Evolutionary conservation across 805 yeast genomes (phyloP).

Genomic region (Isabelozyma rhagii): DNA sequence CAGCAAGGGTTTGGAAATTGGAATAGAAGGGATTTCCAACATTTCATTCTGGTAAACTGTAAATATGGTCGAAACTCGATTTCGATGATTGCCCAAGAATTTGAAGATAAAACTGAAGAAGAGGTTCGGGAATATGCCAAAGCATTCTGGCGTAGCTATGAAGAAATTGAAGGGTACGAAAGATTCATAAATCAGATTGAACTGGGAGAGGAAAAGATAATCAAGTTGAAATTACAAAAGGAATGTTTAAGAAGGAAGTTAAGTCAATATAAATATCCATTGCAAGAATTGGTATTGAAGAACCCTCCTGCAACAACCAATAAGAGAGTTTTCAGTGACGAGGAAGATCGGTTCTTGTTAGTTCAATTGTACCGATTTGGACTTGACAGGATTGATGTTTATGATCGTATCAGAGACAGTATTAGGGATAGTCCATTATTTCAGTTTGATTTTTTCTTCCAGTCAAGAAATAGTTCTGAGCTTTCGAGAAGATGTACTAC

Average conservation of each 20-base stretch:
- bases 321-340: slow-evolving; percentile 70
- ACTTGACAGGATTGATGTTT: slow-evolving; percentile 70
- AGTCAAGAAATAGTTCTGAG: slow-evolving; percentile 74
- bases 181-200: slow-evolving; percentile 78
- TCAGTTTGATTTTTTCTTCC: slow-evolving; percentile 83
- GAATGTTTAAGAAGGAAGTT: slow-evolving; percentile 78
- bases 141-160: slow-evolving; percentile 77
- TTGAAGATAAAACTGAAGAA: slow-evolving; percentile 76
- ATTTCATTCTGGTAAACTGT: slow-evolving; percentile 69
- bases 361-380: slow-evolving; percentile 81
- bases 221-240: slow-evolving; percentile 63
- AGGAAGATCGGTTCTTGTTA: slow-evolving; percentile 85
- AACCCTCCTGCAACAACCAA: slow-evolving; percentile 69
- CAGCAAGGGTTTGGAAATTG: slow-evolving; percentile 73
- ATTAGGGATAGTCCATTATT: slow-evolving; percentile 74
- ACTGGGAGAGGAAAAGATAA: slow-evolving; percentile 80
- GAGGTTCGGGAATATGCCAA: slow-evolving; percentile 77
- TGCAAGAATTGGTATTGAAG: slow-evolving; percentile 70
- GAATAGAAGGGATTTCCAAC: slow-evolving; percentile 85
- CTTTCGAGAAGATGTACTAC: slow-evolving; percentile 80
- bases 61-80: slow-evolving; percentile 80
- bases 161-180: slow-evolving; percentile 86
- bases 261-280: slow-evolving; percentile 66
- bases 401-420: slow-evolving; percentile 73
- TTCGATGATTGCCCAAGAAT: slow-evolving; percentile 67